phyloP scores from a whole-genome alignment of 192 early-diverging fungal genomes.

The Dissophora ornata region DNA sequence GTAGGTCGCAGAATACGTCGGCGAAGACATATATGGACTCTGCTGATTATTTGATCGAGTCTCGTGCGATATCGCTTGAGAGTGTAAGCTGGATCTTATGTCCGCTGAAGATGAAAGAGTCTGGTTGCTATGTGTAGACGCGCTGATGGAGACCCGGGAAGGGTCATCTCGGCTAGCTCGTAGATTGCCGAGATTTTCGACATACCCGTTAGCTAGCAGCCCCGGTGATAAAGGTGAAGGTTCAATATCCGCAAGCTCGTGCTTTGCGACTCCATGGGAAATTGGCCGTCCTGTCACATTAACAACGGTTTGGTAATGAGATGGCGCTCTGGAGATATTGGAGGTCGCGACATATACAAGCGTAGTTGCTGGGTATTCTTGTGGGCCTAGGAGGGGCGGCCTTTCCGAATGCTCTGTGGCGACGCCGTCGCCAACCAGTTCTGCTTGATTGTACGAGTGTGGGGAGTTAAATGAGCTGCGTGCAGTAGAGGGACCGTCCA shows the following conservation, averaged over 20 bases:
- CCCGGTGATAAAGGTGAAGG: background rate
- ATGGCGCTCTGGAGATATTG: background rate
- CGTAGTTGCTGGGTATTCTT: constrained; percentile 16
- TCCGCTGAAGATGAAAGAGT: background rate
- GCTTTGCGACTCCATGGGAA: background rate
- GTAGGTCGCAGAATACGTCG: constrained; percentile 22
- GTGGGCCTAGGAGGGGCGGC: constrained; percentile 14
- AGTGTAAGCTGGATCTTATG: background rate
- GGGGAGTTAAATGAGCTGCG: too few relatives aligned
- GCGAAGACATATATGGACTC: constrained; percentile 15
- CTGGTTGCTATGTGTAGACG: background rate
- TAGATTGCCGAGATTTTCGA: background rate
- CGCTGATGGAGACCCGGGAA: background rate
- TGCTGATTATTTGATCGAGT: too few relatives aligned
- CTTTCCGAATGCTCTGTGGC: background rate
- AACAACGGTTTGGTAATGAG: constrained; percentile 26
- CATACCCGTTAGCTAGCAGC: background rate
- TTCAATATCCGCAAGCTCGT: background rate
- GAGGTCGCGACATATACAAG: background rate
- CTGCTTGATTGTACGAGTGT: background rate
- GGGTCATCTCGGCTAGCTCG: constrained; percentile 5
- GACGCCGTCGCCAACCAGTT: background rate
- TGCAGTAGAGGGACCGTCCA: too few relatives aligned
- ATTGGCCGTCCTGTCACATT: constrained; percentile 8
- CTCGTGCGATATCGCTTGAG: too few relatives aligned